Percentiles rank a stretch among this genome's conserved stretches.
phyloP scores from a whole-genome alignment of 176 grass and related monocot species.

The Oryza rufipogon region DNA sequence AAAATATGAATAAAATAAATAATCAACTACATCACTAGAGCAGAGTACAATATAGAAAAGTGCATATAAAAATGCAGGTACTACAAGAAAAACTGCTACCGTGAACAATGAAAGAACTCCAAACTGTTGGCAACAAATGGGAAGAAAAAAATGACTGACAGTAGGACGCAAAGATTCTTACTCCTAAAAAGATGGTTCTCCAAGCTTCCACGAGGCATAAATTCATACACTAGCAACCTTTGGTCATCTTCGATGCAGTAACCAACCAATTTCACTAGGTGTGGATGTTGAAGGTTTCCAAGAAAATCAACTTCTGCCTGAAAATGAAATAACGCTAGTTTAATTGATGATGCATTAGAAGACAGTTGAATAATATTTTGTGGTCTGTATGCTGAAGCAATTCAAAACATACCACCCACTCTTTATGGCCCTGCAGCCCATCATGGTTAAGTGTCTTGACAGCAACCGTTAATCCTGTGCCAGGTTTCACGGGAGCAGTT shows the following conservation, averaged over 20 bases:
- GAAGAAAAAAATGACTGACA: not conserved
- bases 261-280: conserved; percentile 95
- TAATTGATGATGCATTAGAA: conserved; percentile 31
- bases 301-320: conserved; percentile 99
- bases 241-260: conserved; percentile 99
- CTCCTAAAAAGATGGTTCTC: conserved; percentile 99
- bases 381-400: conserved; percentile 26
- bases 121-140: conserved; percentile 24
- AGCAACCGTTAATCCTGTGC: conserved; percentile 95
- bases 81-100: conserved; percentile 6
- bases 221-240: conserved; percentile 94
- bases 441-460: conserved; percentile 99
- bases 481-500: conserved; percentile 96
- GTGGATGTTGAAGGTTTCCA: conserved; percentile 94
- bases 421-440: conserved; percentile 98
- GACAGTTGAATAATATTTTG: conserved; percentile 19
- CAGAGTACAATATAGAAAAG: not conserved
- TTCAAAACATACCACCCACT: conserved; percentile 91
- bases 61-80: not conserved
- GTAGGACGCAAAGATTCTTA: conserved; percentile 41
- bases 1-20: not conserved
- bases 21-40: not conserved
- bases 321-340: conserved; percentile 20
- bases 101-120: not conserved
- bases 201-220: conserved; percentile 98